A percentile compares a stretch with the other conserved stretches of the same genome.
Conservation (phyloP, 1,284 basidiomycete species). For the Clitocybe nebularis region DNA sequence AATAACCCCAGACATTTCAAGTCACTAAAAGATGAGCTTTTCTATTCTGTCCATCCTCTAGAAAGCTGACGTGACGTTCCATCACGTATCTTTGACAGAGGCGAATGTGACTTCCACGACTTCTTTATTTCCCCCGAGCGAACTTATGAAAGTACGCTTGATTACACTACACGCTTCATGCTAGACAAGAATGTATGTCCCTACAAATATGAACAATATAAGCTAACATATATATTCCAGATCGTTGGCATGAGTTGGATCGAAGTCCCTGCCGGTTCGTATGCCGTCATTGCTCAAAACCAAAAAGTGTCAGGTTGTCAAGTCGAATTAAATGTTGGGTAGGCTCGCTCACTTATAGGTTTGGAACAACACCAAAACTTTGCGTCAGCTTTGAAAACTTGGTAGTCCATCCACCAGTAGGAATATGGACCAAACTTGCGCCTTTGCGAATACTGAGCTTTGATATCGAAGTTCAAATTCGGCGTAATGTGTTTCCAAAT, state of each 20-base stretch:
- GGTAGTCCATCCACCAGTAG: constrained; percentile 75
- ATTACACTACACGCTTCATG: constrained; percentile 84
- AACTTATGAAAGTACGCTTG: constrained; percentile 83
- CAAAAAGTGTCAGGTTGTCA: constrained; percentile 78
- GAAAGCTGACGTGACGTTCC: constrained; percentile 1
- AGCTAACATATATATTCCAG: constrained; percentile 29
- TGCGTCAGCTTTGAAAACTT: constrained; percentile 61
- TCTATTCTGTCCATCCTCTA: not conserved
- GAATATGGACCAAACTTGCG: constrained; percentile 76
- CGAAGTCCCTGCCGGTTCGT: constrained; percentile 69
- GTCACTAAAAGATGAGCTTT: constrained; percentile 77
- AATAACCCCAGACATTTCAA: constrained; percentile 65
- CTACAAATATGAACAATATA: constrained; percentile 2
- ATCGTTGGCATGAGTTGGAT: constrained; percentile 92
- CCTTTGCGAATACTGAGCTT: constrained; percentile 86
- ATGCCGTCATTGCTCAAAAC: constrained; percentile 53
- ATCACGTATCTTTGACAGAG: constrained; percentile 73
- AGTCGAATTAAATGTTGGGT: constrained; percentile 72
- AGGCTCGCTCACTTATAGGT: constrained; percentile 18
- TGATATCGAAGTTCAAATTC: constrained; percentile 88
- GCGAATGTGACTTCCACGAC: constrained; percentile 64
- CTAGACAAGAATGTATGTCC: constrained; percentile 72
- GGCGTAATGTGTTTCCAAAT: constrained; percentile 87
- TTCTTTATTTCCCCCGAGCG: constrained; percentile 50
- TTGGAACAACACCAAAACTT: constrained; percentile 6